Base-by-base conservation (phyloP, 2,329 filamentous ascomycete genomes). In the Scytalidium sp. region DNA sequence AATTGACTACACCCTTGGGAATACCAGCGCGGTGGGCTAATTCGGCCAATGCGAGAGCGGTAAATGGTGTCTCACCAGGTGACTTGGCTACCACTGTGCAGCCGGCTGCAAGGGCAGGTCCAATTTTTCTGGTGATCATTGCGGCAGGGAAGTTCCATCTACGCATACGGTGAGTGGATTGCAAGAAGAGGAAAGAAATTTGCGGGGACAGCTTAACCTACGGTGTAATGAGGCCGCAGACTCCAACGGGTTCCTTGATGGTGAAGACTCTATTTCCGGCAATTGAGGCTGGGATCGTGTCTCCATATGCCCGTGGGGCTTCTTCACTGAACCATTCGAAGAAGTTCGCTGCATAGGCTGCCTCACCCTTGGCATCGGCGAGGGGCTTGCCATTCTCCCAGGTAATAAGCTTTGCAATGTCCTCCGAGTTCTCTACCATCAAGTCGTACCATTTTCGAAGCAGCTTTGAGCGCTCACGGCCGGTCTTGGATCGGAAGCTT, bases 31-130 rank as follows among this genome's bases (percentile, higher is more conserved):
- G 84, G 63, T 88, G 81, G 9, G 87, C 90, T 36, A 97, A 81
- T 70, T 96, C 92, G 1, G 90, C 90, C 19, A 97, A 71, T 1
- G 93, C 93, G 32, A 96, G 84, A 0, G 90, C 84, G 20, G 92
- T 96, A 67, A 93, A 94, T 0, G 93, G 94, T 1, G 94, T 97
- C 75, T 97, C 93, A 44, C 86, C 85, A 1, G 93, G 92, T 15
- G 91, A 87, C 70, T 99, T 99, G 61, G 85, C 85, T 2, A 97
- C 92, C 2, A 96, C 88, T 0, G 93, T 96, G 72, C 93, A 97
- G 51, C 94, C 94, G n/a, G 91, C 92, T 17, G 94, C 94, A 49
- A 97, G 77, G 8, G 88, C 88, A 2, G 89, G 83, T 2, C 80
- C 84, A 45, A 84, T 76, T 67, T 88, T 88, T 52, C 84, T 73